A percentile compares a stretch with the other conserved stretches of the same genome.
These are phyloP conservation scores for Aphanomyces euteiches DNA, from an alignment of 352 stramenopile genomes.

Conservation along the genomic window DNA sequence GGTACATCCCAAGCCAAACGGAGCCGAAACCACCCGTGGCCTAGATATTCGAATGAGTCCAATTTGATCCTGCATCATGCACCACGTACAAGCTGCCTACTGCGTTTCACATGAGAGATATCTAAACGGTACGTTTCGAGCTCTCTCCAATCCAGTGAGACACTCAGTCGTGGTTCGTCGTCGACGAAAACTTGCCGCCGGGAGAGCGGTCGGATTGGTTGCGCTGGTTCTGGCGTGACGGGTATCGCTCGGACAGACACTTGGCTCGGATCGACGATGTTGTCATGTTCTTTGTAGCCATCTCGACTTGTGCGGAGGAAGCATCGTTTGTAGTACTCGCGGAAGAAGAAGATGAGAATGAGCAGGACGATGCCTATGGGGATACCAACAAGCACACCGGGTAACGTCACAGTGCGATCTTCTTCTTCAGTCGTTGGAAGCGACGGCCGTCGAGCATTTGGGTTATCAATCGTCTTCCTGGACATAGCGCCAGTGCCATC, in stretches of 20 bases:
- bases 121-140: background rate
- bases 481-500: no score
- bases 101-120: background rate
- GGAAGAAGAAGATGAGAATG: background rate
- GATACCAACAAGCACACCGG: conserved; percentile 4
- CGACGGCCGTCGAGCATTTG: no score
- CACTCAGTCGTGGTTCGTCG: background rate
- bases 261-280: no score
- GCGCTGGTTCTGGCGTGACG: no score
- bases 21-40: conserved; percentile 3
- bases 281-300: background rate
- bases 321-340: background rate
- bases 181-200: background rate
- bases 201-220: no score
- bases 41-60: background rate
- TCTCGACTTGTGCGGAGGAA: no score
- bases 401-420: background rate
- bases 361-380: background rate
- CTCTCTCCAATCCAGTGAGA: background rate
- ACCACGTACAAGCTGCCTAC: background rate
- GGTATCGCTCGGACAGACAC: no score
- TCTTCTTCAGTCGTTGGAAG: no score
- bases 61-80: background rate
- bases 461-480: no score
- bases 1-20: background rate